Percentiles rank a stretch among this genome's conserved stretches.
Conservation (phyloP, 2,329 filamentous ascomycete genomes). For the Hortaea sp. region DNA sequence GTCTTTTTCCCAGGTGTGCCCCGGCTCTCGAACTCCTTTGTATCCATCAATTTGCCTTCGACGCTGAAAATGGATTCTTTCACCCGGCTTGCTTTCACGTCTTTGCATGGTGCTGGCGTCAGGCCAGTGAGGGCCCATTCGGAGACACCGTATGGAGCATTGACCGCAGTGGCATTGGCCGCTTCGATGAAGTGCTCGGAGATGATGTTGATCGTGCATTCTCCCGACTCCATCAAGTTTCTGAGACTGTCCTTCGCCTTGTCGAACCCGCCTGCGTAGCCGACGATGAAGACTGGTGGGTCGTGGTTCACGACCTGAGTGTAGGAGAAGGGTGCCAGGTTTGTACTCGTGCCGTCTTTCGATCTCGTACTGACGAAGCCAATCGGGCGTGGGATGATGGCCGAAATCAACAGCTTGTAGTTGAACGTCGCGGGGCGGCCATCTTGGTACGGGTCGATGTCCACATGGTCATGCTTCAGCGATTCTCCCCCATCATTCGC, state of each 20-base stretch:
- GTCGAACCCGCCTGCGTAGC: constrained; percentile 47
- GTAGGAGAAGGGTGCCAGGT: constrained; percentile 82
- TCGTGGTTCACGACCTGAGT: constrained; percentile 77
- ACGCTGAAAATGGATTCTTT: constrained; percentile 74
- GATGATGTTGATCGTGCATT: constrained; percentile 78
- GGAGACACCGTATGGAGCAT: constrained; percentile 63
- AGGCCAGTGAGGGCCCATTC: constrained; percentile 76
- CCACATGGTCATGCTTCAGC: constrained; percentile 51
- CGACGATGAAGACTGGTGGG: constrained; percentile 68
- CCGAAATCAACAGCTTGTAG: constrained; percentile 85
- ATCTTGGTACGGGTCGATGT: constrained; percentile 70
- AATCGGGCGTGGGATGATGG: constrained; percentile 73
- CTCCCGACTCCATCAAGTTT: constrained; percentile 60
- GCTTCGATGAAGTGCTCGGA: constrained; percentile 77
- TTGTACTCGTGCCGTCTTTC: constrained; percentile 54
- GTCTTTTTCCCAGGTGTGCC: constrained; percentile 63
- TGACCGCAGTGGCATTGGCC: constrained; percentile 69
- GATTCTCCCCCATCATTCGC: constrained; percentile 47
- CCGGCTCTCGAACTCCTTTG: constrained; percentile 67
- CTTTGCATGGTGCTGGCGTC: constrained; percentile 54
- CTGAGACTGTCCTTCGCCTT: constrained; percentile 67
- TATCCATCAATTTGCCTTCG: constrained; percentile 67
- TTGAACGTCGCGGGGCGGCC: constrained; percentile 61
- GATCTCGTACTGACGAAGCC: constrained; percentile 51
- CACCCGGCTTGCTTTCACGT: constrained; percentile 63